Evolutionary conservation across 768 basidiomycete genomes (phyloP).

Genomic region (Heimioporus sp.): DNA sequence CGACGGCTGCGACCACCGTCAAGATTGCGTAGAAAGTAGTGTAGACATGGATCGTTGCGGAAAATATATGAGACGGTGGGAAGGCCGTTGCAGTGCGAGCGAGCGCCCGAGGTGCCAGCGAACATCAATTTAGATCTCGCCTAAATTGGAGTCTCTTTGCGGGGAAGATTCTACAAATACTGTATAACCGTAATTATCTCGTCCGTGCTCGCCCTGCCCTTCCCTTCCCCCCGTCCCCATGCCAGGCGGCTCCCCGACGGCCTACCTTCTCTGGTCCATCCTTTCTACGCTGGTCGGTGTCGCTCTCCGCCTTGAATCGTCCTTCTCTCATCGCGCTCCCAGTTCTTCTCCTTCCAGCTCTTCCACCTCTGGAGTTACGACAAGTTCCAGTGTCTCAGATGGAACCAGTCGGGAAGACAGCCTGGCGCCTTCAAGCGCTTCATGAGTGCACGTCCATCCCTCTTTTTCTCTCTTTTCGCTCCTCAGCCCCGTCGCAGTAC

Average conservation of each 20-base stretch:
- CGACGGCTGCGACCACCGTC: conserved; percentile 32
- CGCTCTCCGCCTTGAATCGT: background rate
- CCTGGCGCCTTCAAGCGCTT: conserved; percentile 85
- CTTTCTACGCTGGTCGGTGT: conserved; percentile 59
- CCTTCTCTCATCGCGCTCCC: conserved; percentile 2
- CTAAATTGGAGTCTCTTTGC: conserved; percentile 12
- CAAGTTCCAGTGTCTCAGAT: conserved; percentile 68
- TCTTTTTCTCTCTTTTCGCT: background rate
- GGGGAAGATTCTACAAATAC: conserved; percentile 18
- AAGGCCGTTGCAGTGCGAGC: background rate
- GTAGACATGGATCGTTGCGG: background rate
- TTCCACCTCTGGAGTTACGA: conserved; percentile 83
- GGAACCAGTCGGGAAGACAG: conserved; percentile 66
- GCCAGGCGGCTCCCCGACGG: conserved; percentile 71
- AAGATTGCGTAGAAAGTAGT: conserved; percentile 25
- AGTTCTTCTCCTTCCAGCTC: conserved; percentile 70
- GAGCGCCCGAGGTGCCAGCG: background rate
- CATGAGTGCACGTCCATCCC: conserved; percentile 69
- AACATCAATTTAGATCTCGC: background rate
- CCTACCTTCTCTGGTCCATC: conserved; percentile 76
- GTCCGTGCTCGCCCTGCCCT: conserved; percentile 4
- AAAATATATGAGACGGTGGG: too few species aligned
- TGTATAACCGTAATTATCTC: conserved; percentile 13
- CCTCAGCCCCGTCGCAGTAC: conserved; percentile 47
- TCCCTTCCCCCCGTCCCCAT: conserved; percentile 39